phyloP scores from a whole-genome alignment of 495 filamentous ascomycete genomes.

The Penicillium malachiteum region DNA sequence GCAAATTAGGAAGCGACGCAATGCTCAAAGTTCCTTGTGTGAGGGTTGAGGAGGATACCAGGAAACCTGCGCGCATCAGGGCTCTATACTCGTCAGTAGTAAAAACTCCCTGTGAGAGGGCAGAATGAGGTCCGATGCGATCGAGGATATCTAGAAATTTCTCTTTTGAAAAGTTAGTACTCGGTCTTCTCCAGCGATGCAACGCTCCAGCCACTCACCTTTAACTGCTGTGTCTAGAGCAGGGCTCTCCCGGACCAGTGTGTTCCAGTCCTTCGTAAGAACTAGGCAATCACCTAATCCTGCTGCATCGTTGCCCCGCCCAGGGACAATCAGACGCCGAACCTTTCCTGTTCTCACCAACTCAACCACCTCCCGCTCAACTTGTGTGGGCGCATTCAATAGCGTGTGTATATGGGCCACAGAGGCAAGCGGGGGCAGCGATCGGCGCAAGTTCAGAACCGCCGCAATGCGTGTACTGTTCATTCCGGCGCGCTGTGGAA shows the following conservation, averaged over 20 bases:
- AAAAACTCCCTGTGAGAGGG: conserved; percentile 49
- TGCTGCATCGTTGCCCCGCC: conserved; percentile 57
- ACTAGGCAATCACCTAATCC: conserved; percentile 70
- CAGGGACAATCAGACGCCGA: conserved; percentile 65
- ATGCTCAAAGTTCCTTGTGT: conserved; percentile 45
- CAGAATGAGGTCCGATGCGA: conserved; percentile 52
- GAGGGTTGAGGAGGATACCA: conserved; percentile 56
- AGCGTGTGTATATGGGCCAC: conserved; percentile 71
- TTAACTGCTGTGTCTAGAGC: conserved; percentile 50
- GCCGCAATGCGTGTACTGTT: conserved; percentile 70
- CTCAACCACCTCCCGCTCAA: conserved; percentile 71
- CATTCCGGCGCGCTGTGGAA: conserved; percentile 71
- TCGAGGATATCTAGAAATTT: conserved; percentile 54
- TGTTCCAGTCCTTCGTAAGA: conserved; percentile 61
- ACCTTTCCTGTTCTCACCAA: conserved; percentile 58
- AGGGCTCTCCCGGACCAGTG: conserved; percentile 45
- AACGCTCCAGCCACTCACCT: conserved; percentile 24
- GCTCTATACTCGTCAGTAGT: conserved; percentile 51
- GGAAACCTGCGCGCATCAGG: conserved; percentile 69
- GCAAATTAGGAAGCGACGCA: conserved; percentile 53
- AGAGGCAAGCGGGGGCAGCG: conserved; percentile 68
- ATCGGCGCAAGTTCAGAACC: conserved; percentile 63
- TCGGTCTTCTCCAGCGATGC: too few species aligned
- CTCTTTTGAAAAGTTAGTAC: not conserved
- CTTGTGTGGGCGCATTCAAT: conserved; percentile 61